A percentile compares a stretch with the other conserved stretches of the same genome.
Conservation (phyloP, 352 stramenopile species). For the Pythium brachiatum region DNA sequence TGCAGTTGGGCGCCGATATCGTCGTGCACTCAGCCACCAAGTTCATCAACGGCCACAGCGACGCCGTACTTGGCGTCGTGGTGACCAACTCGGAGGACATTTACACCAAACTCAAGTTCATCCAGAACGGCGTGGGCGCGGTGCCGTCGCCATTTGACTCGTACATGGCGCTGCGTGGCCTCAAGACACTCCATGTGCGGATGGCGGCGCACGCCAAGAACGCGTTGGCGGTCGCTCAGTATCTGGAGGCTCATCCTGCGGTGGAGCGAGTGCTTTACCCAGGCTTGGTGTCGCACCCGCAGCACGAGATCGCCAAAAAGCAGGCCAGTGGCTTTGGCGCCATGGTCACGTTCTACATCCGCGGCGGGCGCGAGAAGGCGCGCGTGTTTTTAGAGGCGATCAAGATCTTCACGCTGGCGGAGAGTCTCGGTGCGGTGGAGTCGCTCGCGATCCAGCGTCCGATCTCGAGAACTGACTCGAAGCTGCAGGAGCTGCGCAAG, state of each 20-base stretch:
- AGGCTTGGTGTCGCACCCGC: conserved; percentile 85
- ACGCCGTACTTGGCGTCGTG: conserved; percentile 91
- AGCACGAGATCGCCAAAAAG: conserved; percentile 87
- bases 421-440: conserved; percentile 93
- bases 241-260: conserved; percentile 82
- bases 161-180: conserved; percentile 93
- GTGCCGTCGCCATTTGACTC: conserved; percentile 92
- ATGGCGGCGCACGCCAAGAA: conserved; percentile 92
- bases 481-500: conserved; percentile 84
- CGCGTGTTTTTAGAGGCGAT: conserved; percentile 92
- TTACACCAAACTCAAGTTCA: conserved; percentile 92
- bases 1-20: conserved; percentile 90
- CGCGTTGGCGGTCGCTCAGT: conserved; percentile 89
- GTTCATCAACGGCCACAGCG: conserved; percentile 96
- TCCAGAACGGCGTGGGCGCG: conserved; percentile 92
- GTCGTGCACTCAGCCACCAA: conserved; percentile 95
- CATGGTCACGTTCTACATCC: conserved; percentile 94
- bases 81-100: conserved; percentile 88
- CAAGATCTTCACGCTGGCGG: conserved; percentile 92
- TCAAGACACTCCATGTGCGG: conserved; percentile 94
- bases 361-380: conserved; percentile 72
- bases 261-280: conserved; percentile 94
- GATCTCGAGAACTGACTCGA: conserved; percentile 93
- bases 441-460: conserved; percentile 93
- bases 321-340: conserved; percentile 71